Conservation (phyloP, 805 yeast genomes). For the Sugiyamaella lignohabitans region DNA sequence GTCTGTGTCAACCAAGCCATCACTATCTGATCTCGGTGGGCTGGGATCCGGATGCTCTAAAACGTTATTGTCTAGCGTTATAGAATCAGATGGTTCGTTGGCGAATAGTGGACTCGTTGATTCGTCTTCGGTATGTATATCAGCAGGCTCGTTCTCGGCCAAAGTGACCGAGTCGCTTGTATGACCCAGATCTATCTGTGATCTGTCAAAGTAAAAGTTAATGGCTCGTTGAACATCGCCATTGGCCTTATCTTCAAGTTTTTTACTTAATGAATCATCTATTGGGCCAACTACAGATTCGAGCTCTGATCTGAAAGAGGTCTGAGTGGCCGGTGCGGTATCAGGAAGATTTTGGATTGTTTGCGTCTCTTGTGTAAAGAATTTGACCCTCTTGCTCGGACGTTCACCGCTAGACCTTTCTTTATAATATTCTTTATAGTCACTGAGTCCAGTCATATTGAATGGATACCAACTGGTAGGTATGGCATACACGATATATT, state of each 20-base stretch:
- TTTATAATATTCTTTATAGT: background rate
- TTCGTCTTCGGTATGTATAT: background rate
- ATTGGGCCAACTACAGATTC: conserved; percentile 27
- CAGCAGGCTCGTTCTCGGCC: background rate
- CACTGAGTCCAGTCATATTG: background rate
- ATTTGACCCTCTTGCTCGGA: background rate
- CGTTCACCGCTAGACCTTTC: background rate
- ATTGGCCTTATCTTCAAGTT: conserved; percentile 17
- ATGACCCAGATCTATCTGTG: too few species aligned
- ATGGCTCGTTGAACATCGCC: conserved; percentile 27
- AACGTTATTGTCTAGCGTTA: too few species aligned
- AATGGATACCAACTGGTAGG: background rate
- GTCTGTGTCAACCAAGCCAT: too few species aligned
- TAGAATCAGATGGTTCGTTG: background rate
- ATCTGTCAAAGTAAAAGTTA: conserved; percentile 23
- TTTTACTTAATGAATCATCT: conserved; percentile 13
- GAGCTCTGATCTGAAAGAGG: conserved; percentile 16
- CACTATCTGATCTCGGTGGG: too few species aligned
- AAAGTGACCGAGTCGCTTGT: background rate
- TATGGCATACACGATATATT: background rate
- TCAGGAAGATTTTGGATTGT: background rate
- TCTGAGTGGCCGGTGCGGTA: background rate
- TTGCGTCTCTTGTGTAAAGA: background rate
- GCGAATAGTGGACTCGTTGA: background rate
- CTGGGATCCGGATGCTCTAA: background rate